A percentile compares a stretch with the other conserved stretches of the same genome.
phyloP scores from a whole-genome alignment of 2,329 filamentous ascomycete genomes.

The Herpotrichia juniperi region DNA sequence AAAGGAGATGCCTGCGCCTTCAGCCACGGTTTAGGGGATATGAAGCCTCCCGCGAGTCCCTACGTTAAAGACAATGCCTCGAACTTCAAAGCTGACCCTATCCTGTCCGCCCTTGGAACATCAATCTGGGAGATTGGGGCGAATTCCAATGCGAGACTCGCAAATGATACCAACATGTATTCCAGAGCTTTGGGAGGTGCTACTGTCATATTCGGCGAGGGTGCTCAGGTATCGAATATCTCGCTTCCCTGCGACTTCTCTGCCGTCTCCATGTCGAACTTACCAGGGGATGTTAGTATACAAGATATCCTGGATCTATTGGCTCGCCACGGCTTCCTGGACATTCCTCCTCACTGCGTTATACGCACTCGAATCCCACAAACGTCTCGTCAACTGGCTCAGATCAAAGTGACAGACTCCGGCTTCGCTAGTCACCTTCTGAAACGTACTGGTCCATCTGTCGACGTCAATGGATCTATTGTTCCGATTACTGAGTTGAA shows the following conservation, averaged over 20 bases:
- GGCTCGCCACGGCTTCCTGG: conserved; percentile 1
- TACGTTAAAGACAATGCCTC: neutral
- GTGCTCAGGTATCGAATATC: conserved; percentile 6
- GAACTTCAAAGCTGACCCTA: too few relatives aligned
- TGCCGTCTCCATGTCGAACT: conserved; percentile 8
- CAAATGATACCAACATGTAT: neutral
- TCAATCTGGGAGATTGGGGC: neutral
- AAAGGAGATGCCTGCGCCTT: conserved; percentile 10
- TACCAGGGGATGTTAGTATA: conserved; percentile 6
- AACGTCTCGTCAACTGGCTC: conserved; percentile 3
- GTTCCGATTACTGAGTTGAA: conserved; percentile 2
- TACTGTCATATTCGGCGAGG: conserved; percentile 12
- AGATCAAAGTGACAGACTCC: conserved; percentile 11
- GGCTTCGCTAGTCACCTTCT: conserved; percentile 13
- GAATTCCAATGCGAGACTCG: neutral
- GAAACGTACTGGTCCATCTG: neutral
- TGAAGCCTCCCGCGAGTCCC: neutral
- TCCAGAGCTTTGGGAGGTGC: conserved; percentile 16
- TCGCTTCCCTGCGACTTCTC: conserved; percentile 16
- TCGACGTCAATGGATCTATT: neutral
- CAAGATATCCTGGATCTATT: conserved; percentile 6
- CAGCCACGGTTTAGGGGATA: neutral
- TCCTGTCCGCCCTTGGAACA: neutral
- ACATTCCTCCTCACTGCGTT: conserved; percentile 5
- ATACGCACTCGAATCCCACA: neutral